These are phyloP conservation scores for Pseudopithomyces maydicus DNA, from an alignment of 2,329 filamentous ascomycete genomes.

Conservation along the genomic window DNA sequence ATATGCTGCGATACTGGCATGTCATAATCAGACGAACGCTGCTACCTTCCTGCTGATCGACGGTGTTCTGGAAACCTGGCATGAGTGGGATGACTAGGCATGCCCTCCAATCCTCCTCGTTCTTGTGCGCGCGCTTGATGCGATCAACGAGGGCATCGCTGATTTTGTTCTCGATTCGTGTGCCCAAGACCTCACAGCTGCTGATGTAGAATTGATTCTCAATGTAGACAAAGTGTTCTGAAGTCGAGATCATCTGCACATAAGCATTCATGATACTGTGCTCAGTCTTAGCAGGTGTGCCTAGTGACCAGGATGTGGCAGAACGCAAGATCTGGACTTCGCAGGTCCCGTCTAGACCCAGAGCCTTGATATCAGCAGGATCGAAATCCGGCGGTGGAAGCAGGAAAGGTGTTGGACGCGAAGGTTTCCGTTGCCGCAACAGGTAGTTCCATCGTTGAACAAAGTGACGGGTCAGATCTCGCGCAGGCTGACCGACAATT, in stretches of 20 bases:
- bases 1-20: conserved; percentile 95
- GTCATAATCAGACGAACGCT: conserved; percentile 96
- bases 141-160: conserved; percentile 93
- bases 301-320: conserved; percentile 88
- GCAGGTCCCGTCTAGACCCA: conserved; percentile 91
- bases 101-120: conserved; percentile 87
- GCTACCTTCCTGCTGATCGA: conserved; percentile 90
- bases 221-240: conserved; percentile 97
- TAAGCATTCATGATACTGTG: conserved; percentile 97
- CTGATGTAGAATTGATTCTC: conserved; percentile 99
- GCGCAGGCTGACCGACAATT: conserved; percentile 91
- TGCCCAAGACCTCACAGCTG: conserved; percentile 84
- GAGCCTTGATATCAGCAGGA: conserved; percentile 79
- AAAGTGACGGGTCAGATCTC: conserved; percentile 93
- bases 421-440: conserved; percentile 88
- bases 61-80: conserved; percentile 98
- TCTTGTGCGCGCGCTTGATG: conserved; percentile 80
- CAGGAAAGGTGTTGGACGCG: conserved; percentile 88
- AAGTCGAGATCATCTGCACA: conserved; percentile 90
- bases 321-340: conserved; percentile 96
- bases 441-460: conserved; percentile 99
- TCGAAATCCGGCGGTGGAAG: conserved; percentile 93
- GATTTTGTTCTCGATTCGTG: conserved; percentile 88
- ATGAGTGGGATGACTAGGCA: conserved; percentile 91
- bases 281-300: conserved; percentile 80